Evolutionary conservation across 768 basidiomycete species (phyloP).

Genomic region (Infundibulicybe gibba): DNA sequence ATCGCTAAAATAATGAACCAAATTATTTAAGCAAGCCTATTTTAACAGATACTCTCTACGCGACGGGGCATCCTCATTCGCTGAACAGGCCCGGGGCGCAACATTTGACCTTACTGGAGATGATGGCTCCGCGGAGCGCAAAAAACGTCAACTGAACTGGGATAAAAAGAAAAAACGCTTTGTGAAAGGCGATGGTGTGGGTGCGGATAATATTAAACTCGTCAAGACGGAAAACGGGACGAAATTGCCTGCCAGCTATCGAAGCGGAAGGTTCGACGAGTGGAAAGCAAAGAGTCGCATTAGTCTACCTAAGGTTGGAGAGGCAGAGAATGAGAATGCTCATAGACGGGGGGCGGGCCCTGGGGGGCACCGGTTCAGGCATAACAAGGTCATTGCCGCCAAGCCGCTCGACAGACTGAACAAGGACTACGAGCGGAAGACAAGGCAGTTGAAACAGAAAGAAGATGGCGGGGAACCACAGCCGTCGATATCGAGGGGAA

Average conservation of each 20-base stretch:
- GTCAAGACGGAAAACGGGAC: slow-evolving; percentile 92
- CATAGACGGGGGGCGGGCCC: slow-evolving; percentile 28
- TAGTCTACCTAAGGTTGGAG: slow-evolving; percentile 80
- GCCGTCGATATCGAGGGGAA: slow-evolving; percentile 12
- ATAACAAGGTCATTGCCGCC: slow-evolving; percentile 57
- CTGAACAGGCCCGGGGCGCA: slow-evolving; percentile 74
- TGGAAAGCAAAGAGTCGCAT: slow-evolving; percentile 82
- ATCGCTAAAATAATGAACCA: background rate
- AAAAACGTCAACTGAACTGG: slow-evolving; percentile 76
- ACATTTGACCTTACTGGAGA: slow-evolving; percentile 85
- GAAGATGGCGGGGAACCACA: slow-evolving; percentile 27
- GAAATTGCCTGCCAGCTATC: slow-evolving; percentile 86
- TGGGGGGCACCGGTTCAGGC: slow-evolving; percentile 67
- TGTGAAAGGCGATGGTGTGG: slow-evolving; percentile 77
- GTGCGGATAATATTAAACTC: slow-evolving; percentile 91
- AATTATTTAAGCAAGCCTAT: background rate
- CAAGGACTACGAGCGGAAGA: slow-evolving; percentile 72
- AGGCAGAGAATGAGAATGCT: slow-evolving; percentile 55
- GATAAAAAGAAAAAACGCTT: slow-evolving; percentile 97
- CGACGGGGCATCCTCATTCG: slow-evolving; percentile 86
- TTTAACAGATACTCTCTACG: slow-evolving; percentile 74
- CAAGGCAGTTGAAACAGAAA: slow-evolving; percentile 58
- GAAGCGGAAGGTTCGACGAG: slow-evolving; percentile 91
- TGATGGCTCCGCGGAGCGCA: slow-evolving; percentile 56
- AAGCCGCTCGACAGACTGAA: slow-evolving; percentile 78